Conservation (phyloP, 2,329 filamentous ascomycete species). For the Exophiala bonariae region DNA sequence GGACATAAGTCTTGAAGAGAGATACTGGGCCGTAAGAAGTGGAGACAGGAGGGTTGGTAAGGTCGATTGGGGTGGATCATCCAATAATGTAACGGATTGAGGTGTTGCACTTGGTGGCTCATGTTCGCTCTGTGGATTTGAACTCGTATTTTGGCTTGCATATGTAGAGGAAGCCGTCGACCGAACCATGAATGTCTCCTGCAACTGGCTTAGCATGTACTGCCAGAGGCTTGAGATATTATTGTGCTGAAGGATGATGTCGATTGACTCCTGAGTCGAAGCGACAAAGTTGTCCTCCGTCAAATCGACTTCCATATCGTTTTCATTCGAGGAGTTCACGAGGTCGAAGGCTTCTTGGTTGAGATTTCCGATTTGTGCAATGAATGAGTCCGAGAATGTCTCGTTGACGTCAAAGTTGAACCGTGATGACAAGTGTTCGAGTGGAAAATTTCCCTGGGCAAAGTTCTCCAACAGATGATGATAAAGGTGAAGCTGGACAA, state of each 20-base stretch:
- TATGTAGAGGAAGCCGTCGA: slow-evolving; percentile 1
- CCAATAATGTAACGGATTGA: slow-evolving; percentile 34
- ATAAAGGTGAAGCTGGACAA: slow-evolving; percentile 88
- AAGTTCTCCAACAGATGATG: slow-evolving; percentile 79
- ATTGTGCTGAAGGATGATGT: slow-evolving; percentile 58
- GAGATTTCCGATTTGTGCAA: slow-evolving; percentile 69
- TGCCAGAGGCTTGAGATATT: slow-evolving; percentile 61
- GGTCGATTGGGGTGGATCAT: slow-evolving; percentile 30
- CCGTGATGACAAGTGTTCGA: slow-evolving; percentile 66
- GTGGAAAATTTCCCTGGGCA: slow-evolving; percentile 69
- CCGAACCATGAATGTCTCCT: slow-evolving; percentile 46
- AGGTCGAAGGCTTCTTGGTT: slow-evolving; percentile 65
- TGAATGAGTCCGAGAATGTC: slow-evolving; percentile 75
- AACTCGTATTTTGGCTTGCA: slow-evolving; percentile 28
- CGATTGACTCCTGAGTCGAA: slow-evolving; percentile 43
- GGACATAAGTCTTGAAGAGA: slow-evolving; percentile 34
- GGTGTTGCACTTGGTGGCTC: slow-evolving; percentile 19
- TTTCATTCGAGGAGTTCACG: slow-evolving; percentile 30
- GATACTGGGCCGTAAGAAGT: slow-evolving; percentile 44
- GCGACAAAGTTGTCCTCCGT: slow-evolving; percentile 23
- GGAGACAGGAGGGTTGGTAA: slow-evolving; percentile 45
- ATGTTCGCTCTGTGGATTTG: slow-evolving; percentile 25
- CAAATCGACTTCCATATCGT: background rate
- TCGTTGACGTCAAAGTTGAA: slow-evolving; percentile 67
- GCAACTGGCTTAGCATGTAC: slow-evolving; percentile 63